These are phyloP conservation scores for Trichoderma simmonsii DNA, from an alignment of 2,329 filamentous ascomycete species.

Conservation along the genomic window DNA sequence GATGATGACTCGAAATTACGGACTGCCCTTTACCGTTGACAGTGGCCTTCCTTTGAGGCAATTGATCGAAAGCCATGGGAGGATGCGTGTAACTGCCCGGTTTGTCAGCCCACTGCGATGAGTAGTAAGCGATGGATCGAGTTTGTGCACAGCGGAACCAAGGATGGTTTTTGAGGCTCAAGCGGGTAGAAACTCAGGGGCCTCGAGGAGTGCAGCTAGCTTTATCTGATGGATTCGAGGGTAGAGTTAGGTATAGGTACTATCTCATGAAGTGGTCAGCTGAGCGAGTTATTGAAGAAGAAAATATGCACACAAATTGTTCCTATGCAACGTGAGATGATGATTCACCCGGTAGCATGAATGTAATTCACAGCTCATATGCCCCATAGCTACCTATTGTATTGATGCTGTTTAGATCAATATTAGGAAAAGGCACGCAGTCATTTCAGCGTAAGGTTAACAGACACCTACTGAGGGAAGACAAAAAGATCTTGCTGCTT, in stretches of 20 bases:
- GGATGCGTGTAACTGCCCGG: neutral
- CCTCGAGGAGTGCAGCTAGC: neutral
- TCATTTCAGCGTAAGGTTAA: too few species aligned
- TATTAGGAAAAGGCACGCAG: neutral
- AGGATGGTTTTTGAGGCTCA: neutral
- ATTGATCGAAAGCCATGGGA: neutral
- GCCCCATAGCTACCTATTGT: neutral
- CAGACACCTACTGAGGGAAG: too few species aligned
- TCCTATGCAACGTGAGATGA: neutral
- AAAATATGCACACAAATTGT: neutral
- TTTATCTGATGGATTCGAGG: neutral
- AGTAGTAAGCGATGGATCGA: neutral
- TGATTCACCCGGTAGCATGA: neutral
- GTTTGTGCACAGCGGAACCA: neutral
- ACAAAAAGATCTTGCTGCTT: too few species aligned
- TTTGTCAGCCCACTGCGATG: neutral
- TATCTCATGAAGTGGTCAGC: neutral
- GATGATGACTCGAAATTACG: neutral
- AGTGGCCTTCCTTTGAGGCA: neutral
- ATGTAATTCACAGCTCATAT: neutral
- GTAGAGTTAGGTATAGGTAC: conserved; percentile 8
- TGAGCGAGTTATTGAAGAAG: neutral
- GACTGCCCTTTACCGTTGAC: neutral
- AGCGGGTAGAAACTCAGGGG: neutral
- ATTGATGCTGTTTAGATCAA: neutral